Conservation (phyloP, 2,329 filamentous ascomycete genomes). For the Ampelomyces quisqualis region DNA sequence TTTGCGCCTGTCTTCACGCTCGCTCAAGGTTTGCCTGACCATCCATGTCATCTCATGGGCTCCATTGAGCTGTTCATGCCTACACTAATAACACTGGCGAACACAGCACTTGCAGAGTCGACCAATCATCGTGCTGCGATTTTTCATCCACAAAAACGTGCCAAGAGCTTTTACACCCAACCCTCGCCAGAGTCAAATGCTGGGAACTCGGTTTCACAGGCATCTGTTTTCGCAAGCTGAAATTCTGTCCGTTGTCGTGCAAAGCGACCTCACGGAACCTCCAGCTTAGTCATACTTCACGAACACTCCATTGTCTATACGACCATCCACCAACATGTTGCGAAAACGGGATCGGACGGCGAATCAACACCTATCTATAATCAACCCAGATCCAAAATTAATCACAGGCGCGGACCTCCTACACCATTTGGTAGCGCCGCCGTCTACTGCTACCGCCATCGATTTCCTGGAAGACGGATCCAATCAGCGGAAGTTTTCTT, state of each 20-base stretch:
- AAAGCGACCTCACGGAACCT: no score
- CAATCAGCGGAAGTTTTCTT: slow-evolving; percentile 56
- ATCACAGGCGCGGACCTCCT: slow-evolving; percentile 59
- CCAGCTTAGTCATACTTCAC: no score
- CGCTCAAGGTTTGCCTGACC: neutral
- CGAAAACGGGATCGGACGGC: no score
- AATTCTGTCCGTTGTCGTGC: no score
- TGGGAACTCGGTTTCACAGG: no score
- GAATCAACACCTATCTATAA: slow-evolving; percentile 43
- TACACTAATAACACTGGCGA: slow-evolving; percentile 7
- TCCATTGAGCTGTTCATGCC: no score
- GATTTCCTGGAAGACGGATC: slow-evolving; percentile 61
- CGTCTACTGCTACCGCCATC: slow-evolving; percentile 54
- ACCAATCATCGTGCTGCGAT: slow-evolving; percentile 38
- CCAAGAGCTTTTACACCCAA: neutral
- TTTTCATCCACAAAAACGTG: slow-evolving; percentile 36
- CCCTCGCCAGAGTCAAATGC: no score
- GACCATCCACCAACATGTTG: no score
- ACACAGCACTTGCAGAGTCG: no score
- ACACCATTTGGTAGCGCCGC: slow-evolving; percentile 62
- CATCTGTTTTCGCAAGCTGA: no score
- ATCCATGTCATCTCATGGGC: neutral
- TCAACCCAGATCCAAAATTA: slow-evolving; percentile 57
- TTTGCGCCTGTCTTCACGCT: neutral
- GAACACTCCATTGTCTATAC: no score